Percentiles rank a stretch among this genome's conserved stretches.
Conservation (phyloP, 73 alveolate genomes). For the Uronychia binucleata region DNA sequence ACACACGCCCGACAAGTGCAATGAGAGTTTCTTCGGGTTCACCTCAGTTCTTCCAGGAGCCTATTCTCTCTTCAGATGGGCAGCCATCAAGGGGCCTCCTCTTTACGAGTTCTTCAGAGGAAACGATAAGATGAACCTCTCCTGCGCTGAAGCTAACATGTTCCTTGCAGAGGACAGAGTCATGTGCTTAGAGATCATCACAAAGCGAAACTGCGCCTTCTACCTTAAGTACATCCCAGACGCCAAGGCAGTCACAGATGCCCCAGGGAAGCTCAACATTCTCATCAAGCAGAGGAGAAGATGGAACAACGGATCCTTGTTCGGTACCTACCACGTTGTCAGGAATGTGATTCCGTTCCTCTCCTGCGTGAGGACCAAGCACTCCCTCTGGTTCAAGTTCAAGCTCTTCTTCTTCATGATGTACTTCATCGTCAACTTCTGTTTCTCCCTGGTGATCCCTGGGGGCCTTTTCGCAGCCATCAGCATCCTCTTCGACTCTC, state of each 20-base stretch:
- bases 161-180: conserved; percentile 41
- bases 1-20: conserved; percentile 14
- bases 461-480: conserved; percentile 49
- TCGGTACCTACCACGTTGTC: conserved; percentile 52
- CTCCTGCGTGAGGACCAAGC: conserved; percentile 32
- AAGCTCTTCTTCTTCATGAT: conserved; percentile 28
- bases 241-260: conserved; percentile 28
- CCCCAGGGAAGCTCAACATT: conserved; percentile 1
- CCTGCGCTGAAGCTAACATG: conserved; percentile 36
- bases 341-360: conserved; percentile 22
- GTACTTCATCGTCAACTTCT: conserved; percentile 25
- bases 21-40: conserved; percentile 12
- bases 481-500: conserved; percentile 12
- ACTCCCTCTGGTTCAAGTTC: conserved; percentile 9
- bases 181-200: conserved; percentile 23
- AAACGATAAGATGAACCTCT: conserved; percentile 7
- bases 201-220: conserved; percentile 4
- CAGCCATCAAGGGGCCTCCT: conserved; percentile 31
- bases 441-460: conserved; percentile 15
- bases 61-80: conserved; percentile 10
- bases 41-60: conserved; percentile 23
- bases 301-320: conserved; percentile 57
- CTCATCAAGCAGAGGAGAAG: conserved; percentile 42
- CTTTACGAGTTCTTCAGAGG: conserved; percentile 42
- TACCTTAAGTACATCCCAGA: conserved; percentile 19